Conservation (phyloP, 768 basidiomycete genomes). For the Fomitopsis serialis region DNA sequence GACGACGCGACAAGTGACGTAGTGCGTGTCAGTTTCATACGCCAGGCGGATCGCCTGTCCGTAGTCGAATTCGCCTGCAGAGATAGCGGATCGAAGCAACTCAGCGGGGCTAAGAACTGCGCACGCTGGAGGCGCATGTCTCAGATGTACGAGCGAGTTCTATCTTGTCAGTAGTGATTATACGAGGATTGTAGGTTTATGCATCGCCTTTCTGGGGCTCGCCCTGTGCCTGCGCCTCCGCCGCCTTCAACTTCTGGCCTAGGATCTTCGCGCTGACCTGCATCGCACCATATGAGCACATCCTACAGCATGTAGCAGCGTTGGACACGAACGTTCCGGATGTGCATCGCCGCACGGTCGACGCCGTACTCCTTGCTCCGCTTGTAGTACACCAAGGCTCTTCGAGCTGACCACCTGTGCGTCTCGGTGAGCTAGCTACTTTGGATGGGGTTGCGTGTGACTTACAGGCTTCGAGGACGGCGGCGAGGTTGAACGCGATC, state of each 20-base stretch:
- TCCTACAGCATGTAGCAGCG: constrained; percentile 7
- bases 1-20: too few species aligned
- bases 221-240: neutral
- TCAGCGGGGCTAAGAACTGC: too few species aligned
- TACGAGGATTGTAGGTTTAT: neutral
- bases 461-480: constrained; percentile 85
- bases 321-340: constrained; percentile 61
- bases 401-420: constrained; percentile 68
- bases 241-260: constrained; percentile 50
- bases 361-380: constrained; percentile 73
- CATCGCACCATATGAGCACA: neutral
- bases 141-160: too few species aligned
- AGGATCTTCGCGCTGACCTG: constrained; percentile 82
- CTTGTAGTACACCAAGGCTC: constrained; percentile 78
- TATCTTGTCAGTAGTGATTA: too few species aligned
- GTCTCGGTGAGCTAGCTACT: neutral
- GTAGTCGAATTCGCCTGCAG: too few species aligned
- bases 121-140: too few species aligned
- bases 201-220: neutral
- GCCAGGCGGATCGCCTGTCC: too few species aligned
- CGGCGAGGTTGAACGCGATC: constrained; percentile 88
- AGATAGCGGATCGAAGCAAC: too few species aligned
- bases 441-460: neutral
- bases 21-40: too few species aligned
- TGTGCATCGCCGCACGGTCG: constrained; percentile 76